Conservation (phyloP, 2,329 filamentous ascomycete genomes). For the Venturia asperata region DNA sequence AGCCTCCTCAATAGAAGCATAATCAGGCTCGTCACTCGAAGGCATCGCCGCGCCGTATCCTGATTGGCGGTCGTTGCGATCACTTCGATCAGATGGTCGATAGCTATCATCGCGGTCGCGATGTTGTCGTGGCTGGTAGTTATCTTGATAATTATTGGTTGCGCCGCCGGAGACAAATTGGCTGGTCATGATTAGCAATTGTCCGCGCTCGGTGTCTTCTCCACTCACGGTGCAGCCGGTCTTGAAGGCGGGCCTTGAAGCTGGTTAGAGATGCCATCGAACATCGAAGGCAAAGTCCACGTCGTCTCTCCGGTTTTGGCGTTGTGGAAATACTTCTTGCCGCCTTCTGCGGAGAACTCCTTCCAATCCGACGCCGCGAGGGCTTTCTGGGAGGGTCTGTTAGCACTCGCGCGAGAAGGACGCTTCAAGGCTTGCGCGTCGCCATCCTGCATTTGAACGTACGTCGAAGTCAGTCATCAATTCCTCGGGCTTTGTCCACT, state of each 20-base stretch:
- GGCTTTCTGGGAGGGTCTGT: conserved; percentile 53
- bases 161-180: conserved; percentile 53
- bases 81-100: conserved; percentile 40
- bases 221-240: conserved; percentile 41
- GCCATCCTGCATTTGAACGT: conserved; percentile 20
- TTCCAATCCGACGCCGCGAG: conserved; percentile 83
- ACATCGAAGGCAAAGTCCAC: conserved; percentile 86
- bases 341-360: conserved; percentile 79
- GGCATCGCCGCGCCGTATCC: conserved; percentile 15
- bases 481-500: conserved; percentile 91
- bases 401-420: conserved; percentile 21
- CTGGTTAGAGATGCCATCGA: conserved; percentile 66
- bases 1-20: conserved; percentile 51
- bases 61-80: conserved; percentile 23
- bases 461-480: conserved; percentile 80
- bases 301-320: conserved; percentile 84
- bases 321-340: conserved; percentile 90
- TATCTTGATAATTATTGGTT: conserved; percentile 14
- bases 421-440: not conserved
- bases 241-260: conserved; percentile 35
- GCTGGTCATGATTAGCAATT: conserved; percentile 10
- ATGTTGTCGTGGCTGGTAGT: conserved; percentile 24
- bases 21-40: conserved; percentile 13
- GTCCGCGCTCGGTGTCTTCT: not conserved
- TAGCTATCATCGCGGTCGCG: conserved; percentile 45